These are phyloP conservation scores for Cryptosporidium andersoni DNA, from an alignment of 169 alveolate species.

Conservation along the genomic window DNA sequence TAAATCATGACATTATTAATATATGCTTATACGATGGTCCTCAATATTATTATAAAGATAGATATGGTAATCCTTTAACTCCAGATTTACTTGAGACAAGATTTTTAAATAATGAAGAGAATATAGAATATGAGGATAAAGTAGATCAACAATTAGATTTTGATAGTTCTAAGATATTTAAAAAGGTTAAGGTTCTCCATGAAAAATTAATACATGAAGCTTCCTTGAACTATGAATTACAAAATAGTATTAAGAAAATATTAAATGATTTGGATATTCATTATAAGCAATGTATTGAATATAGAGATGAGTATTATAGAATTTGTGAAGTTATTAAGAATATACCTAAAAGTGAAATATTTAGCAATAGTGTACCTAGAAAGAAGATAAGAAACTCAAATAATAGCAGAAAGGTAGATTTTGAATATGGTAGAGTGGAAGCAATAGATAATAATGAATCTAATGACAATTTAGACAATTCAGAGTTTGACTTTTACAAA, in stretches of 20 bases:
- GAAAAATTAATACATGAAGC: not conserved
- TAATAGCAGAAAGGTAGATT: too few relatives aligned
- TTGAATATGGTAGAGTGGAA: not conserved
- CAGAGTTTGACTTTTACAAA: not conserved
- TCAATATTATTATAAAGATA: conserved; percentile 53
- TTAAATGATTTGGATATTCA: too few relatives aligned
- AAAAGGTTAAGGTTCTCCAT: too few relatives aligned
- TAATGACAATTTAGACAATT: not conserved
- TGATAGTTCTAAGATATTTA: too few relatives aligned
- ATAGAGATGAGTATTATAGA: too few relatives aligned
- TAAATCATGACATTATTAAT: conserved; percentile 14
- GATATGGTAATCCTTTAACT: conserved; percentile 62
- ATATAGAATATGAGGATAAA: not conserved
- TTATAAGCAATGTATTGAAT: too few relatives aligned
- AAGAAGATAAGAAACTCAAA: too few relatives aligned
- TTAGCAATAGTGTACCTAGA: too few relatives aligned
- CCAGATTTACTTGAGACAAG: conserved; percentile 59
- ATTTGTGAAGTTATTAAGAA: too few relatives aligned
- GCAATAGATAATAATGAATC: not conserved
- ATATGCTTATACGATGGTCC: conserved; percentile 54
- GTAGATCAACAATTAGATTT: too few relatives aligned
- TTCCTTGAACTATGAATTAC: not conserved
- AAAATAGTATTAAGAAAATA: too few relatives aligned
- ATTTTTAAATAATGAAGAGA: not conserved
- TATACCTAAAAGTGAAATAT: too few relatives aligned